Evolutionary conservation across 441 rosid genomes (phyloP).

Genomic region (Oxalis stricta): DNA sequence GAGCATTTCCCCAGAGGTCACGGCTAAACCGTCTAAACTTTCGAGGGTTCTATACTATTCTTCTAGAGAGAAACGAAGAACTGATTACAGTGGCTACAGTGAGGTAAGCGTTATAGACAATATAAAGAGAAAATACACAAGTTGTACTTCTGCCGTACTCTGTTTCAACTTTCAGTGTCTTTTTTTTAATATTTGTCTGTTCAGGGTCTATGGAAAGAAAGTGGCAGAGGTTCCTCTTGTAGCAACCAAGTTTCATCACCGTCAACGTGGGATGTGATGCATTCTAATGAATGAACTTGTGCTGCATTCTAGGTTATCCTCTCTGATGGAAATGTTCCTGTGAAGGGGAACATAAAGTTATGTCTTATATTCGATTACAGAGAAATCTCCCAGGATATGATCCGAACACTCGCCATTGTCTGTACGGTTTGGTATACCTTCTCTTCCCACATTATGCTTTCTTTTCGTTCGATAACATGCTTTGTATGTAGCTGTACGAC

Average conservation of each 20-base stretch:
- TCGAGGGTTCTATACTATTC: conserved; percentile 66
- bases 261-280: conserved; percentile 66
- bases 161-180: too few species aligned
- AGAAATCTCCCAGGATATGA: conserved; percentile 83
- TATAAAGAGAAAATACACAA: neutral
- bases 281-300: conserved; percentile 55
- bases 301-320: conserved; percentile 87
- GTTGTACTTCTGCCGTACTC: conserved; percentile 1
- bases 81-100: conserved; percentile 50
- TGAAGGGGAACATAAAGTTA: conserved; percentile 97
- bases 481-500: conserved; percentile 7
- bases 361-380: conserved; percentile 92
- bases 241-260: conserved; percentile 64
- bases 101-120: conserved; percentile 34
- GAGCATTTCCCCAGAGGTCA: conserved; percentile 34
- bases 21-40: conserved; percentile 56
- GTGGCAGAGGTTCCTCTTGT: conserved; percentile 80
- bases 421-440: conserved; percentile 84
- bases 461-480: neutral
- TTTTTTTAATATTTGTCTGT: conserved; percentile 1
- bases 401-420: conserved; percentile 89
- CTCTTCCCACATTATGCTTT: conserved; percentile 12
- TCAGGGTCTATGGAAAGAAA: conserved; percentile 47
- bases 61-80: conserved; percentile 63
- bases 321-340: conserved; percentile 98